phyloP scores from a whole-genome alignment of 2,329 filamentous ascomycete species.

The Fulvia fulva region DNA sequence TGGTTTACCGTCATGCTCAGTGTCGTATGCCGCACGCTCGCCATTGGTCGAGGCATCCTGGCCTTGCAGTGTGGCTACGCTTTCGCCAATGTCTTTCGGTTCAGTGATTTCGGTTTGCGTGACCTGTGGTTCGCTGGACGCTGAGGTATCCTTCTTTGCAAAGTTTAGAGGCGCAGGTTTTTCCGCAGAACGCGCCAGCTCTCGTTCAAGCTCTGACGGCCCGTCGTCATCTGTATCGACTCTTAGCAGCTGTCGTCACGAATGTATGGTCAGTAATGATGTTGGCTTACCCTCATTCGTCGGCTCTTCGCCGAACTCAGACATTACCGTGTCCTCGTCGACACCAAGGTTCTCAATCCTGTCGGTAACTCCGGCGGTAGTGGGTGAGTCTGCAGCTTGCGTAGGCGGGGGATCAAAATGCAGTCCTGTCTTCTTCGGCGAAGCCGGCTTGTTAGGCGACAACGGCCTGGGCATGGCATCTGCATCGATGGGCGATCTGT shows the following conservation, averaged over 20 bases:
- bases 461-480: slow-evolving; percentile 29
- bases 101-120: slow-evolving; percentile 12
- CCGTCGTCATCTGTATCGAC: slow-evolving; percentile 30
- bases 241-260: slow-evolving; percentile 29
- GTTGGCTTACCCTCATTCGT: slow-evolving; percentile 31
- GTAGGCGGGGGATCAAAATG: slow-evolving; percentile 30
- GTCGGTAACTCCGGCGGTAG: slow-evolving; percentile 52
- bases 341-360: slow-evolving; percentile 56
- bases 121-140: slow-evolving; percentile 3
- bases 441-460: slow-evolving; percentile 28
- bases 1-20: slow-evolving; percentile 60
- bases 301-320: slow-evolving; percentile 32
- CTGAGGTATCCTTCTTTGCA: slow-evolving; percentile 37
- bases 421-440: slow-evolving; percentile 16
- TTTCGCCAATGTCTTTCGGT: slow-evolving; percentile 27
- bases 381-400: slow-evolving; percentile 44
- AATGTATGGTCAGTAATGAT: slow-evolving; percentile 42
- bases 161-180: slow-evolving; percentile 63
- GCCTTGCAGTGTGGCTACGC: slow-evolving; percentile 31
- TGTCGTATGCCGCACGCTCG: slow-evolving; percentile 47
- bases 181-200: slow-evolving; percentile 55
- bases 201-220: slow-evolving; percentile 30
- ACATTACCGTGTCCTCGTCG: slow-evolving; percentile 54
- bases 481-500: slow-evolving; percentile 15
- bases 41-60: slow-evolving; percentile 21